phyloP scores from a whole-genome alignment of 192 early-diverging fungal species.

The Kickxella alabastrina region DNA sequence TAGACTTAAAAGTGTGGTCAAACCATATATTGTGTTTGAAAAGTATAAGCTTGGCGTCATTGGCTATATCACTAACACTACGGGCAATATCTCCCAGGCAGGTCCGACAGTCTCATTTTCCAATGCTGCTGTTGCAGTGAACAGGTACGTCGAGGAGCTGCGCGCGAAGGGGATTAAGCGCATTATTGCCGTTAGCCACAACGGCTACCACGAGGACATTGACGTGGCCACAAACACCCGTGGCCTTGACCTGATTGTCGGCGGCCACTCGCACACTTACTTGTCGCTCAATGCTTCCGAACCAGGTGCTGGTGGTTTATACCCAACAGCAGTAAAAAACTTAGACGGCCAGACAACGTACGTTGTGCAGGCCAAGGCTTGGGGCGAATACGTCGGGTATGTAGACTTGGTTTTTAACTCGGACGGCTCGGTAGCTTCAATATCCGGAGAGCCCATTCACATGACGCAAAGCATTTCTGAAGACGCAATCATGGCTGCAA shows the following conservation, averaged over 20 bases:
- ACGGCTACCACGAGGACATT: conserved; percentile 70
- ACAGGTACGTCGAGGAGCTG: conserved; percentile 61
- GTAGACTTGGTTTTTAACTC: conserved; percentile 57
- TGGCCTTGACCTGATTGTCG: conserved; percentile 63
- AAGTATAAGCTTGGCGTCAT: conserved; percentile 63
- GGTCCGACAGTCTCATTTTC: conserved; percentile 54
- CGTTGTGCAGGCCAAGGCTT: conserved; percentile 66
- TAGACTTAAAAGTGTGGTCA: conserved; percentile 48
- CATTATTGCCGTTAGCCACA: conserved; percentile 68
- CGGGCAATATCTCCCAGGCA: conserved; percentile 54
- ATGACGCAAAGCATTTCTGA: conserved; percentile 54
- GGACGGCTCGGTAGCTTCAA: conserved; percentile 47
- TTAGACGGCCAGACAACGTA: conserved; percentile 57
- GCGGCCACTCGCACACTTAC: conserved; percentile 72
- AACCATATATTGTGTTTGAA: conserved; percentile 65
- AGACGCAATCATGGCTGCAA: conserved; percentile 40
- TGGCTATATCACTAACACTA: conserved; percentile 61
- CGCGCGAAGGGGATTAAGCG: conserved; percentile 58
- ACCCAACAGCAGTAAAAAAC: conserved; percentile 63
- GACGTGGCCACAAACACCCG: conserved; percentile 56
- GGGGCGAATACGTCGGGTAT: conserved; percentile 61
- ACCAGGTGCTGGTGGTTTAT: conserved; percentile 56
- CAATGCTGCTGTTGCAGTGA: conserved; percentile 58
- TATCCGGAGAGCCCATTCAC: conserved; percentile 58
- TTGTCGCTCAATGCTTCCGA: conserved; percentile 53